Evolutionary conservation across 371 early-diverging fungal genomes (phyloP), one percentile per base, ranked within the genome.

Genomic region (Apophysomyces sp.): DNA sequence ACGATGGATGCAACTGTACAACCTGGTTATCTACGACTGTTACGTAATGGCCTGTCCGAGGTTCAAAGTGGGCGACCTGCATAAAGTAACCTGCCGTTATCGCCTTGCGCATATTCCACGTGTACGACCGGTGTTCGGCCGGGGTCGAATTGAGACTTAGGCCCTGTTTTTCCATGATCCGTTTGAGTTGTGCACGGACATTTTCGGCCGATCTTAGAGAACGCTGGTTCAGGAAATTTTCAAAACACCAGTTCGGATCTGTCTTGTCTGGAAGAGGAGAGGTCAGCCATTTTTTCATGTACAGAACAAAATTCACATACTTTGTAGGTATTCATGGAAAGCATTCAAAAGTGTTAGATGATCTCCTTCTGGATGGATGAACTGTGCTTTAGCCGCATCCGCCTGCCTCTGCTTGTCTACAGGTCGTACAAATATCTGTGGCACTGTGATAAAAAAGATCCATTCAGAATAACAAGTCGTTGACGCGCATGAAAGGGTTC

Each of bases 1-100:
- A 90, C 9, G 94, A 93, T 21, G 97, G 98, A 74, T 99, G 98
- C n/a, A 99, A 82, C 44, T 86, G 86, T 9, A 98, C 99, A 18
- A 87, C 81, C 75, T 97, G 98, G 74, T 98, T 94, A 73, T 99
- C 99, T 83, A 96, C 96, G 62, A 92, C 87, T 0, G 98, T 98
- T 69, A 94, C 65, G 73, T 98, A 98, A 64, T 90, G 90, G 0
- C 95, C 95, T 8, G 21, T 57, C 34, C 24, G 9, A n/a, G 7
- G 39, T 21, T 39, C 29, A 3, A n/a, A n/a, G 12, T 57, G 40
- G 24, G 57, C 57, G 12, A 57, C 40, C 21, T 57, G 57, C 57
- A 57, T 57, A 24, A 57, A 57, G 40, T 36, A 57, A 2, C 57
- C 57, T 13, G 24, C 40, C 9, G 37, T 15, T 13, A 57, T 36